A percentile compares a stretch with the other conserved stretches of the same genome.
Evolutionary conservation across 441 rosid genomes (phyloP).

Genomic region (Croton setiger): DNA sequence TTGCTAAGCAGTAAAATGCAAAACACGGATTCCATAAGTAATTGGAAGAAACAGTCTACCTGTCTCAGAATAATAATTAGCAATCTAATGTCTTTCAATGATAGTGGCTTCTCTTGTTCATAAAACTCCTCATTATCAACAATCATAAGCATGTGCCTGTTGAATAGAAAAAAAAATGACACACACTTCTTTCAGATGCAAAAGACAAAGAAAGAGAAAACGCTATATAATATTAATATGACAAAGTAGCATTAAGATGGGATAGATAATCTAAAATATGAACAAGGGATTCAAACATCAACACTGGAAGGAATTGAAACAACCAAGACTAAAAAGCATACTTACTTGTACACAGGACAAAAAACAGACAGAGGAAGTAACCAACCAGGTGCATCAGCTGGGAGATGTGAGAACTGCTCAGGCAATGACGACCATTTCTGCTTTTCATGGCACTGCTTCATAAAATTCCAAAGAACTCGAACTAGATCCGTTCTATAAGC

Average conservation of each 20-base stretch:
- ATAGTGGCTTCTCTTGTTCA: slow-evolving; percentile 89
- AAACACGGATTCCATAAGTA: not conserved
- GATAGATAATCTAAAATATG: not conserved
- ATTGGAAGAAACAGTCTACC: slow-evolving; percentile 32
- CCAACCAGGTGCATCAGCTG: slow-evolving; percentile 94
- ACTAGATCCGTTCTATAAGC: slow-evolving; percentile 97
- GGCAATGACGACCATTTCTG: slow-evolving; percentile 76
- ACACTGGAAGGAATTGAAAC: slow-evolving; percentile 3
- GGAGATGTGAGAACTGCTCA: slow-evolving; percentile 52
- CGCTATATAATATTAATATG: not conserved
- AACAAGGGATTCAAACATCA: not conserved
- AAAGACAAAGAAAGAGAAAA: not conserved
- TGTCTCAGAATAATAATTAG: slow-evolving; percentile 83
- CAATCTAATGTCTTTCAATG: slow-evolving; percentile 72
- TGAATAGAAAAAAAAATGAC: slow-evolving; percentile 2
- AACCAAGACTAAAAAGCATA: slow-evolving; percentile 21
- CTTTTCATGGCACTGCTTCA: slow-evolving; percentile 86
- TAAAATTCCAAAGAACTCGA: slow-evolving; percentile 84
- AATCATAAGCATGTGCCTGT: slow-evolving; percentile 97
- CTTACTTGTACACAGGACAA: slow-evolving; percentile 98
- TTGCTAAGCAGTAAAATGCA: not conserved
- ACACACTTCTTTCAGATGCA: not conserved
- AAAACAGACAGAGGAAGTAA: slow-evolving; percentile 90
- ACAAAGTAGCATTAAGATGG: not conserved
- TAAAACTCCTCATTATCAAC: slow-evolving; percentile 98